Evolutionary conservation across 345 rosid genomes (phyloP).

Genomic region (Populus simonii): DNA sequence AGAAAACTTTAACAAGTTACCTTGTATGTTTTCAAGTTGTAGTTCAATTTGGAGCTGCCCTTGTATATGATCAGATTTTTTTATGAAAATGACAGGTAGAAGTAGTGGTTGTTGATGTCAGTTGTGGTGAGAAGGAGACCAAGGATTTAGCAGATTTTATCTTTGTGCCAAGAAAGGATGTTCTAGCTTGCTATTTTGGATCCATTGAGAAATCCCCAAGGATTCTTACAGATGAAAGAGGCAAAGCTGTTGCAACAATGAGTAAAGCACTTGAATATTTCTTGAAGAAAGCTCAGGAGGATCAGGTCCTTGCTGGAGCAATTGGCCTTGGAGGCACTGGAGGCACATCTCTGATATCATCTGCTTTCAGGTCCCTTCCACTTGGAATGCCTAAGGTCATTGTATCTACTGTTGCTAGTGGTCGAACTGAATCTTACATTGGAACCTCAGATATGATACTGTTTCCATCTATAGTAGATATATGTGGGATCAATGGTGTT

Average conservation of each 20-base stretch:
- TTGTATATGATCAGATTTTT: neutral
- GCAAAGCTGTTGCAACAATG: constrained; percentile 65
- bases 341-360: constrained; percentile 69
- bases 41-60: too few relatives aligned
- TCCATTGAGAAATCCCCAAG: constrained; percentile 17
- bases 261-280: constrained; percentile 56
- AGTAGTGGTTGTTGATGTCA: constrained; percentile 74
- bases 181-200: constrained; percentile 47
- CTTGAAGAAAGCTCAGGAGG: constrained; percentile 38
- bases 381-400: constrained; percentile 75
- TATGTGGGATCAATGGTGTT: constrained; percentile 80
- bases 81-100: constrained; percentile 44
- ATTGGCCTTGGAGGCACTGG: constrained; percentile 85
- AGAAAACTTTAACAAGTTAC: too few relatives aligned
- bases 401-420: constrained; percentile 87
- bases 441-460: constrained; percentile 77
- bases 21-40: too few relatives aligned
- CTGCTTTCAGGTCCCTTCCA: constrained; percentile 66
- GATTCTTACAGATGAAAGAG: constrained; percentile 59
- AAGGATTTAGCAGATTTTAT: constrained; percentile 35
- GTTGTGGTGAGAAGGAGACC: constrained; percentile 40
- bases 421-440: constrained; percentile 65
- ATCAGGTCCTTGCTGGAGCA: constrained; percentile 52
- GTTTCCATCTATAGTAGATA: constrained; percentile 80
- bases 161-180: constrained; percentile 49